Evolutionary conservation across 306 rosid species (phyloP), one percentile per base, ranked within the genome.

Genomic region (Lupinus albus): DNA sequence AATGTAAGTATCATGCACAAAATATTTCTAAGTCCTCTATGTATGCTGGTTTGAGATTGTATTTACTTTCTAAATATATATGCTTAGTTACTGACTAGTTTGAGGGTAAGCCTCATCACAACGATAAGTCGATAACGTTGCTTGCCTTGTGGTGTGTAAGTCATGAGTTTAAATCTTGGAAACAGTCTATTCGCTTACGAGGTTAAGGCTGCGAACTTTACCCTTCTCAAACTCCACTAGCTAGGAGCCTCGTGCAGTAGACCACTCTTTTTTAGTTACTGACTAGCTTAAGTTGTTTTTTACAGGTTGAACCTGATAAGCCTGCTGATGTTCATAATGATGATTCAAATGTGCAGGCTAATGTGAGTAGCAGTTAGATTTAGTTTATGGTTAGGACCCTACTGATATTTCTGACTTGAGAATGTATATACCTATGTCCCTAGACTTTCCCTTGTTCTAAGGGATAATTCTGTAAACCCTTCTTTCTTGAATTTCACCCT

Each of bases 301-400:
- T 12, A 56, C 72, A 79, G 83, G 79, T 4, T 67, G 72, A 61
- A 54, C 56, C 78, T 61, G 82, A 49, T 47, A 73, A 61, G 61
- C 36, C 68, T 9, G 52, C 58, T 61, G 82, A 53, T 58, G 50
- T 28, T 56, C 65, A 13, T 68, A 41, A 11, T 16, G 70, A 51
- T 60, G 57, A 41, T 42, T 16, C 50, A 2, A 18, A 9, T 14
- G 50, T 41, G 36, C 2, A 12, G 18, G 25, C 17, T 16, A 60
- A 46, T 17, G 39, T 9, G 58, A 46, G n/a, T 45, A 51, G 67
- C 61, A 10, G 6, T 53, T 48, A 11, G 54, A 28, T 30, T 3
- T 59, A 57, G 71, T 52, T 57, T 70, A 3, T 60, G 30, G 64
- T 42, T 53, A 51, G 70, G 30, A 72, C 30, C 30, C 30, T 25